Percentiles rank a stretch among this genome's conserved stretches.
phyloP scores from a whole-genome alignment of 495 filamentous ascomycete genomes.

The Coniosporium apollinis region DNA sequence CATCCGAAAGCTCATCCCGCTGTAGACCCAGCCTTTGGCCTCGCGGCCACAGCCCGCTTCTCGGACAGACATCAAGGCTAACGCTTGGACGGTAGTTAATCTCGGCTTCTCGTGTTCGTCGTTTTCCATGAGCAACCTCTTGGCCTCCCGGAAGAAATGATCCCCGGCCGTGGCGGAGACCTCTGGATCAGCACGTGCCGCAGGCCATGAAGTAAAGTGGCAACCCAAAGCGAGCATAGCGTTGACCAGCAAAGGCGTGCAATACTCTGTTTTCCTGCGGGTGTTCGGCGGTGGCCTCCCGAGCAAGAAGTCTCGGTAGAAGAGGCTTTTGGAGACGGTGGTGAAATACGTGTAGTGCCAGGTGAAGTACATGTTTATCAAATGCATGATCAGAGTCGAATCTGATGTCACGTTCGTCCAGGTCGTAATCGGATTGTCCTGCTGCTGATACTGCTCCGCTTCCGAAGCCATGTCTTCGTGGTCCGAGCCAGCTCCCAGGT shows the following conservation, averaged over 20 bases:
- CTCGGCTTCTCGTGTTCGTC: conserved; percentile 86
- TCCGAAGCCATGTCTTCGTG: conserved; percentile 8
- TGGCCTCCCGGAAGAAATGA: conserved; percentile 93
- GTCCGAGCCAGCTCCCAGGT: conserved; percentile 37
- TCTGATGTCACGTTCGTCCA: conserved; percentile 85
- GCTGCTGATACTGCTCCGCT: conserved; percentile 29
- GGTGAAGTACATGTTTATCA: conserved; percentile 93
- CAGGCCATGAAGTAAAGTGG: conserved; percentile 71
- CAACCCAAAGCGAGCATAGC: conserved; percentile 92
- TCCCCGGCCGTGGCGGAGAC: conserved; percentile 82
- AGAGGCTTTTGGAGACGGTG: conserved; percentile 74
- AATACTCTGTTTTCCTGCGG: conserved; percentile 46
- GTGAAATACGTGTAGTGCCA: conserved; percentile 99
- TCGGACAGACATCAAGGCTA: conserved; percentile 90
- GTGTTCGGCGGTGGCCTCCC: conserved; percentile 37
- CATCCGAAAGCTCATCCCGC: conserved; percentile 98
- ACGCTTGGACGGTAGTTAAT: conserved; percentile 84
- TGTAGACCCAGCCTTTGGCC: conserved; percentile 94
- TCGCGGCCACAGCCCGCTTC: conserved; percentile 93
- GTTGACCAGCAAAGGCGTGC: conserved; percentile 80
- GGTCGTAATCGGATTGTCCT: conserved; percentile 50
- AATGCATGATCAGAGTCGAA: conserved; percentile 59
- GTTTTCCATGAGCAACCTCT: conserved; percentile 72
- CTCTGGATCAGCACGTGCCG: conserved; percentile 47
- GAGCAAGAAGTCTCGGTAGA: conserved; percentile 68